Evolutionary conservation across 192 early-diverging fungal species (phyloP).

Genomic region (Podila horticola): DNA sequence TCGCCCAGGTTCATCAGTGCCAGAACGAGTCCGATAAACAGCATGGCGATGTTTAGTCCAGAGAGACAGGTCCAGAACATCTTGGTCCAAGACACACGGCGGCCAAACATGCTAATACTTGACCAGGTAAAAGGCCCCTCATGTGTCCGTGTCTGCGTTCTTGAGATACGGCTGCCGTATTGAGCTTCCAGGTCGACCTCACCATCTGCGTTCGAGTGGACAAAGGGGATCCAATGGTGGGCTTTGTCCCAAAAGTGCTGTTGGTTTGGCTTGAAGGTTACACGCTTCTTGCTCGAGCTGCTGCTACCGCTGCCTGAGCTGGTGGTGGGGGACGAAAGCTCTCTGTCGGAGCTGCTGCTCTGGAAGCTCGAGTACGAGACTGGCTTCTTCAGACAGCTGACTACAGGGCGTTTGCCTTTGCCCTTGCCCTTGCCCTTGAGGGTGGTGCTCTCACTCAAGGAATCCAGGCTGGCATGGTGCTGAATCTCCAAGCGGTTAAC

Average conservation of each 20-base stretch:
- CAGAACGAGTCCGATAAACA: conserved; percentile 41
- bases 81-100: not conserved
- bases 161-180: not conserved
- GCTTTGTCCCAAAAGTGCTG: conserved; percentile 11
- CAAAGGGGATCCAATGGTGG: conserved; percentile 10
- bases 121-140: not conserved
- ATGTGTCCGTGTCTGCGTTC: not conserved
- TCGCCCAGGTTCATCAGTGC: conserved; percentile 50
- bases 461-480: too few species aligned
- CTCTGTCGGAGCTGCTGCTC: conserved; percentile 6
- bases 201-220: not conserved
- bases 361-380: conserved; percentile 23
- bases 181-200: conserved; percentile 23
- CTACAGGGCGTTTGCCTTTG: conserved; percentile 29
- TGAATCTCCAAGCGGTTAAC: too few species aligned
- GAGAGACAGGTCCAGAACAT: conserved; percentile 31
- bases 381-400: conserved; percentile 44
- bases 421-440: not conserved
- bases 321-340: not conserved
- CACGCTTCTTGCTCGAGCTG: conserved; percentile 20
- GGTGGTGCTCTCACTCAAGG: too few species aligned
- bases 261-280: conserved; percentile 25
- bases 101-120: conserved; percentile 2
- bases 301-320: not conserved
- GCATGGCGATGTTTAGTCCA: conserved; percentile 19